Conservation (phyloP, 345 rosid genomes). For the Cardamine occulta region DNA sequence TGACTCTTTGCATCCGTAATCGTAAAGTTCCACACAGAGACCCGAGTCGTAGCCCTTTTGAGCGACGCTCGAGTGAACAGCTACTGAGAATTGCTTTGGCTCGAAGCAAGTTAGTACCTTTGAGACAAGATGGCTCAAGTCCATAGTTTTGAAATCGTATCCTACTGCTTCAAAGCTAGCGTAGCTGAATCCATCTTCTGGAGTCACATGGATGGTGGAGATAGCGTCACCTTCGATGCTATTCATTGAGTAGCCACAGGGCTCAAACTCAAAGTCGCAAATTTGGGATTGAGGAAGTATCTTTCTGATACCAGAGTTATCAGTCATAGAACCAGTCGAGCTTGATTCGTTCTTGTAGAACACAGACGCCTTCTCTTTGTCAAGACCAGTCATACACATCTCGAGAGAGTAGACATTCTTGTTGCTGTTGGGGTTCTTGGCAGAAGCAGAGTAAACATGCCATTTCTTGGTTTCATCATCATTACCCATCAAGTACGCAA, state of each 20-base stretch:
- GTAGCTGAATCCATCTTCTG: conserved; percentile 80
- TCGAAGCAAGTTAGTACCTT: conserved; percentile 61
- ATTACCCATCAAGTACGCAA: conserved; percentile 59
- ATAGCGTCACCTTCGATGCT: conserved; percentile 55
- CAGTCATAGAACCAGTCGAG: conserved; percentile 60
- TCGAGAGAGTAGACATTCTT: conserved; percentile 53
- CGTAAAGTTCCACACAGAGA: conserved; percentile 53
- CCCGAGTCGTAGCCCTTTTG: conserved; percentile 39
- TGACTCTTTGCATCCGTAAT: conserved; percentile 44
- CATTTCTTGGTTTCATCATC: conserved; percentile 48
- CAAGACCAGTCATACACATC: conserved; percentile 85
- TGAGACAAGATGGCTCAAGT: conserved; percentile 46
- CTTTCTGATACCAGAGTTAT: conserved; percentile 56
- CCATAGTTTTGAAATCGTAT: conserved; percentile 47
- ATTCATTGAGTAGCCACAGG: conserved; percentile 86
- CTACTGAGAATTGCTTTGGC: conserved; percentile 64
- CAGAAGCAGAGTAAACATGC: conserved; percentile 71
- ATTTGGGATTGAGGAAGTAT: conserved; percentile 67
- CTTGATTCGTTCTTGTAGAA: conserved; percentile 53
- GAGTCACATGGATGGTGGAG: conserved; percentile 86
- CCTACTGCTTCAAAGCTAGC: conserved; percentile 82
- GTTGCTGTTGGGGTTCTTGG: conserved; percentile 23
- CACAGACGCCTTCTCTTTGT: conserved; percentile 54
- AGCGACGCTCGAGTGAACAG: conserved; percentile 41
- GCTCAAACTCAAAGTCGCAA: conserved; percentile 77